Conservation (phyloP, 1,139 yeast species). For the Zygoascus sp. region DNA sequence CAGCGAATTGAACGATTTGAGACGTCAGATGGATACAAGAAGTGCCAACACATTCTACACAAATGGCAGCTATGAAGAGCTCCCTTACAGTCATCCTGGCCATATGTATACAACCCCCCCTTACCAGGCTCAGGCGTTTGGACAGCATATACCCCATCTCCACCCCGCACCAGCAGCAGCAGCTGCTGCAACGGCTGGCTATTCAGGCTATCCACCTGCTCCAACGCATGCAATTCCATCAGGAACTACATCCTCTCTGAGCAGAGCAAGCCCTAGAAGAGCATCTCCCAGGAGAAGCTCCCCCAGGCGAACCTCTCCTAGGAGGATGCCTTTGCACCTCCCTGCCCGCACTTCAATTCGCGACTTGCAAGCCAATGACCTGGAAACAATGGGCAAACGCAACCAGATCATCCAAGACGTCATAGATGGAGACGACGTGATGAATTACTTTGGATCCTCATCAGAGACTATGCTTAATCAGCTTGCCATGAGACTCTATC, state of each 20-base stretch:
- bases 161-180: too few species aligned
- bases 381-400: constrained; percentile 1
- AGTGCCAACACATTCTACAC: constrained; percentile 5
- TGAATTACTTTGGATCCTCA: constrained; percentile 5
- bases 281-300: neutral
- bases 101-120: neutral
- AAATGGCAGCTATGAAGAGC: neutral
- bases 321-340: neutral
- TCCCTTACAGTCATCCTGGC: neutral
- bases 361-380: neutral
- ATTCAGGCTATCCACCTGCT: neutral
- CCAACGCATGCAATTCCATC: neutral
- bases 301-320: neutral
- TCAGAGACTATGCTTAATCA: constrained; percentile 6
- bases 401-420: constrained; percentile 9
- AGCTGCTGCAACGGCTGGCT: too few species aligned
- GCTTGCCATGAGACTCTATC: constrained; percentile 1
- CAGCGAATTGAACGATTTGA: constrained; percentile 1
- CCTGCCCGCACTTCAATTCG: neutral
- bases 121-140: neutral
- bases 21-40: constrained; percentile 6
- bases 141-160: neutral
- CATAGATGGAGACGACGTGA: constrained; percentile 2
- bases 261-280: neutral
- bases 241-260: neutral